Base-by-base conservation (phyloP, 768 basidiomycete species). In the Rhizopogon roseolus region DNA sequence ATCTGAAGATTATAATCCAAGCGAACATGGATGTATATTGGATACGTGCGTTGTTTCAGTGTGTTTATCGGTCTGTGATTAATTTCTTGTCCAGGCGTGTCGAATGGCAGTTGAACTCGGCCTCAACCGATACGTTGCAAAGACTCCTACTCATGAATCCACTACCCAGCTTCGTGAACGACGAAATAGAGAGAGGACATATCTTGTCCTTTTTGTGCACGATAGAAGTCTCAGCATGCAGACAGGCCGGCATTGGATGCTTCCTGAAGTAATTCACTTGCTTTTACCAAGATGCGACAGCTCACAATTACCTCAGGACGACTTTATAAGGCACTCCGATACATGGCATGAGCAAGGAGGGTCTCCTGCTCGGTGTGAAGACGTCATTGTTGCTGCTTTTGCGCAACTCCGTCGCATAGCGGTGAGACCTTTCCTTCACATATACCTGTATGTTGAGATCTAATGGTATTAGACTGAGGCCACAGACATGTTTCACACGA, bases 1-100 rank as follows among this genome's bases (percentile, higher is more conserved):
- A 14, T 4, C 55, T 70, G 54, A 65, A 42, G 48, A 53, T 37
- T 38, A 55, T n/a, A n/a, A n/a, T 53, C 27, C 13, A 64, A 90
- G 87, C 81, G 86, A 42, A 91, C 90, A 11, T 93, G 90, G 90
- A 87, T 81, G 50, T 93, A 87, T 65, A 90, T 93, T 65, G 90
- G 90, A 54, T 88, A 91, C 69, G 88, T 88, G 69, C 66, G 83
- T 74, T 74, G 16, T 49, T 40, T 8, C 17, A 46, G 32, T 13
- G 32, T 13, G 14, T 6, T 19, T 1, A 8, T 22, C 7, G 1
- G 52, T 53, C 40, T 28, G 27, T 16, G 27, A 46, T 25, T 43
- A 19, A 45, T 53, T 54, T 53, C 9, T 9, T 29, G 54, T 39
- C 29, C 57, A 90, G 87, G 90, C 90, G 16, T 89, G 88, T 64